phyloP scores from a whole-genome alignment of 2,329 filamentous ascomycete genomes.

The Penicillium sp. region DNA sequence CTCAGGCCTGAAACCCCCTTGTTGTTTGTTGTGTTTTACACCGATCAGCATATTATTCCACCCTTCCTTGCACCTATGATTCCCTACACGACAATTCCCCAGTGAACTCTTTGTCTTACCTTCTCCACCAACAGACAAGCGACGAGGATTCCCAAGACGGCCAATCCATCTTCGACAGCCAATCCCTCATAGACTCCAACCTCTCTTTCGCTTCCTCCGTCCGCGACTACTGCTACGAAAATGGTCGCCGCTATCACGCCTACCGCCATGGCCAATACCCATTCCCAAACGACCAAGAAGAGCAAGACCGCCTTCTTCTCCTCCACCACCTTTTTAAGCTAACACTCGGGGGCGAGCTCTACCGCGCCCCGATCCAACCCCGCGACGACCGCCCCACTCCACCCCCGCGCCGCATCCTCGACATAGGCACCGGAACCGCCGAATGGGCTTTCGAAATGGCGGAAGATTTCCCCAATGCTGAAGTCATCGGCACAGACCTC shows the following conservation, averaged over 20 bases:
- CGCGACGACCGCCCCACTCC: not conserved
- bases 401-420: conserved; percentile 27
- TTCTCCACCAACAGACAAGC: conserved; percentile 26
- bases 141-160: conserved; percentile 35
- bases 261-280: conserved; percentile 45
- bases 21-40: not conserved
- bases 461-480: conserved; percentile 35
- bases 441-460: conserved; percentile 47
- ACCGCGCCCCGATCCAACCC: conserved; percentile 37
- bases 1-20: not conserved
- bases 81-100: not conserved
- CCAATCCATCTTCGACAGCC: conserved; percentile 30
- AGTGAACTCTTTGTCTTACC: conserved; percentile 1
- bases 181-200: conserved; percentile 42
- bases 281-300: conserved; percentile 46
- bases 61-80: not conserved
- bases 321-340: conserved; percentile 42
- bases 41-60: not conserved
- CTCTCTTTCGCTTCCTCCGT: conserved; percentile 41
- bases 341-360: conserved; percentile 36
- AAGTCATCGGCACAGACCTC: conserved; percentile 38
- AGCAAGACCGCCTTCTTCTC: conserved; percentile 44
- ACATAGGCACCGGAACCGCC: conserved; percentile 36
- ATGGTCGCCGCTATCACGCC: conserved; percentile 46
- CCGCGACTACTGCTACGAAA: conserved; percentile 40